phyloP scores from a whole-genome alignment of 2,329 filamentous ascomycete genomes.

The Colletotrichum liriopes region DNA sequence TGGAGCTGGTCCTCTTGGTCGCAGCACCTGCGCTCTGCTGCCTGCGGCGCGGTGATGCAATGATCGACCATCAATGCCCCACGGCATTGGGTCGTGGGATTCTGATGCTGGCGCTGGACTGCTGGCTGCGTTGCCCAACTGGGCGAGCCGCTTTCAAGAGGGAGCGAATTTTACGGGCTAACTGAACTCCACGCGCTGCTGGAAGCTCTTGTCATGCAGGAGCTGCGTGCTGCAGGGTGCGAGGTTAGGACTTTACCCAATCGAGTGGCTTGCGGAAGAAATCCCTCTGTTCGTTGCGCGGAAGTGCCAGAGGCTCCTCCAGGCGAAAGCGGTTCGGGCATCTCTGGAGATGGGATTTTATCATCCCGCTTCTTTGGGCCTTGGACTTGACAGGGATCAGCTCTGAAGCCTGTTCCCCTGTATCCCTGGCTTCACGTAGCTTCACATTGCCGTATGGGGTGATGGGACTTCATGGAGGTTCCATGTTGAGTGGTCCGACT shows the following conservation, averaged over 20 bases:
- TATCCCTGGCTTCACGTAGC: not conserved
- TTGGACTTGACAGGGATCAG: not conserved
- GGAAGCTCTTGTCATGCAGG: not conserved
- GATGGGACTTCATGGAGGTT: not conserved
- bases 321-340: no score
- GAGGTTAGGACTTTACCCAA: not conserved
- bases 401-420: not conserved
- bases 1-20: not conserved
- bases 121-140: not conserved
- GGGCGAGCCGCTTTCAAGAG: not conserved
- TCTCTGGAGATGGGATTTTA: no score
- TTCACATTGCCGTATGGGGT: not conserved
- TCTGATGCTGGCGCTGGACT: not conserved
- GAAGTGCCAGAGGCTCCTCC: not conserved
- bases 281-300: no score
- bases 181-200: not conserved
- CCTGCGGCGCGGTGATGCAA: not conserved
- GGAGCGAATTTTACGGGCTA: not conserved
- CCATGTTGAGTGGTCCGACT: constrained; percentile 8
- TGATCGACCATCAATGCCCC: not conserved
- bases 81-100: not conserved
- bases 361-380: not conserved
- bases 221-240: not conserved
- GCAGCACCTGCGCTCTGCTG: not conserved
- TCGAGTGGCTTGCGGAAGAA: not conserved